Percentiles rank a stretch among this genome's conserved stretches.
These are phyloP conservation scores for Antitrichia curtipendula DNA, from an alignment of 225 moss, liverwort and hornwort genomes.

Conservation along the genomic window DNA sequence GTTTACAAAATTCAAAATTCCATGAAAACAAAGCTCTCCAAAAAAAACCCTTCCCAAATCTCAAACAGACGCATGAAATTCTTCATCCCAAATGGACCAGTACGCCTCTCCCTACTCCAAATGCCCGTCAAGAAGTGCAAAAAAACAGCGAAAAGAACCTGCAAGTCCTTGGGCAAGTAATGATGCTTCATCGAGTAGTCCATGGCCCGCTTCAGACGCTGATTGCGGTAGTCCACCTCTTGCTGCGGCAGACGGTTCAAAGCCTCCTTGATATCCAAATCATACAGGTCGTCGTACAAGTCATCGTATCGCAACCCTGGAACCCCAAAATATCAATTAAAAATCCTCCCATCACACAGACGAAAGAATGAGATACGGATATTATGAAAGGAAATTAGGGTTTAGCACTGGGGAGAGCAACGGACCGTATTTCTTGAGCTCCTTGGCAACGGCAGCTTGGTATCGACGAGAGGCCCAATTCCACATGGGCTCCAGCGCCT, in stretches of 20 bases:
- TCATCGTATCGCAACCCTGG: conserved; percentile 52
- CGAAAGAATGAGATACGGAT: not conserved
- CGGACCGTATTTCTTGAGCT: conserved; percentile 91
- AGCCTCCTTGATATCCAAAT: conserved; percentile 53
- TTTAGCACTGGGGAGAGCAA: not conserved
- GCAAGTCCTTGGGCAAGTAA: conserved; percentile 47
- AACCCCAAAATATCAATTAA: not conserved
- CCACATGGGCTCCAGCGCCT: conserved; percentile 68
- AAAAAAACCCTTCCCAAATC: not conserved
- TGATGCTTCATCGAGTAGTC: conserved; percentile 44
- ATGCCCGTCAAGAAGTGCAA: not conserved
- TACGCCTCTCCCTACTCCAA: not conserved
- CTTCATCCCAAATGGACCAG: not conserved
- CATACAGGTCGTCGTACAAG: conserved; percentile 42
- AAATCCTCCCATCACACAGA: not conserved
- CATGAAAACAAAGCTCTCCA: not conserved
- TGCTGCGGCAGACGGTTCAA: conserved; percentile 45
- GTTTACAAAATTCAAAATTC: not conserved
- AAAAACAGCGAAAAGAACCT: not conserved
- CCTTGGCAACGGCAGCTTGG: conserved; percentile 77
- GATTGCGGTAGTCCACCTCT: conserved; percentile 45
- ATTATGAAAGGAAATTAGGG: not conserved
- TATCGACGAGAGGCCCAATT: conserved; percentile 90
- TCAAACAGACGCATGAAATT: not conserved
- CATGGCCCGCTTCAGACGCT: conserved; percentile 48